phyloP scores from a whole-genome alignment of 228 moss, liverwort and hornwort genomes.

The Sphagnum fallax region DNA sequence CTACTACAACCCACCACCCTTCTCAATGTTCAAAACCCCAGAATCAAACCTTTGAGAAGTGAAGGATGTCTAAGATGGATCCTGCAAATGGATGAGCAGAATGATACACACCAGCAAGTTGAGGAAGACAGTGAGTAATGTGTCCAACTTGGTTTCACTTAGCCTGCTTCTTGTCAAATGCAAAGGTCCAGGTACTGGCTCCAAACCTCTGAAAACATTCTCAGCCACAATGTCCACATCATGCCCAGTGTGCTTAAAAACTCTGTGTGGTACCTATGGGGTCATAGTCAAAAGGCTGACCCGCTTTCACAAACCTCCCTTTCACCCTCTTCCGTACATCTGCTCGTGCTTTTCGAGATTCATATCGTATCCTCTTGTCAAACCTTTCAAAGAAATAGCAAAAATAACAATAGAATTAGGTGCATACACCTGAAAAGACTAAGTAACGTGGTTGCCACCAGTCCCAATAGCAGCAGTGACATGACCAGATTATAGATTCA shows the following conservation, averaged over 20 bases:
- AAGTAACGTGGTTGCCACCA: no score
- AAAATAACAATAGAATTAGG: no score
- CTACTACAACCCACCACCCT: no score
- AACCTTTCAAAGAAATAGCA: slow-evolving; percentile 13
- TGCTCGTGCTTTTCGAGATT: slow-evolving; percentile 55
- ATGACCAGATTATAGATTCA: no score
- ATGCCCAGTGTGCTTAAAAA: background rate
- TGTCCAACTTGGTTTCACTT: background rate
- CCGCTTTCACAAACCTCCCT: slow-evolving; percentile 53
- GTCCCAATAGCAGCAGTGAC: no score
- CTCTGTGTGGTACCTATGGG: slow-evolving; percentile 26
- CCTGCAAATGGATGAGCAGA: no score
- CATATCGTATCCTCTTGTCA: slow-evolving; percentile 50
- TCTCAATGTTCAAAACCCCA: no score
- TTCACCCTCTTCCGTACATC: slow-evolving; percentile 62
- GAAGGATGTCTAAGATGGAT: no score
- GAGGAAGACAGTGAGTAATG: background rate
- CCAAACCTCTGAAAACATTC: background rate
- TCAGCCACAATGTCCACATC: background rate
- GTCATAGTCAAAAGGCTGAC: slow-evolving; percentile 52
- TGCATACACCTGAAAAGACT: no score
- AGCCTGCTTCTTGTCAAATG: background rate
- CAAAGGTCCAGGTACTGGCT: background rate
- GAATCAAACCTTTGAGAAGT: no score
- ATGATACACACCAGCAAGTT: background rate